Conservation (phyloP, 1,284 basidiomycete genomes). For the Exobasidium rhododendri region DNA sequence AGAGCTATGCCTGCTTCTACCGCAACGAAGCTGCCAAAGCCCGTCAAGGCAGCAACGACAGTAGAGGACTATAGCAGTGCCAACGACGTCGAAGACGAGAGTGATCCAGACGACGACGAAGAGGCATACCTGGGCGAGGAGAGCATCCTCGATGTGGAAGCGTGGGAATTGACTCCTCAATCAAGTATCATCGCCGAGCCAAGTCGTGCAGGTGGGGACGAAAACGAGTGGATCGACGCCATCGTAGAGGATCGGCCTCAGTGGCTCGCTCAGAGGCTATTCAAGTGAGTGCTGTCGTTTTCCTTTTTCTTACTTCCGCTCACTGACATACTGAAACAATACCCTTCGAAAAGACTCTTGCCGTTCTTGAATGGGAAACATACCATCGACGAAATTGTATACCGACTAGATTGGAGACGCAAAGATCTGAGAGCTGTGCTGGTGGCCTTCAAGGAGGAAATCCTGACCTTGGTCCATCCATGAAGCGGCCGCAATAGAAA, state of each 20-base stretch:
- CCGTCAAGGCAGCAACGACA: background rate
- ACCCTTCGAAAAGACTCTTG: slow-evolving; percentile 24
- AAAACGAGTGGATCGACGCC: slow-evolving; percentile 73
- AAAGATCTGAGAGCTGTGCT: slow-evolving; percentile 30
- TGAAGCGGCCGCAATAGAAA: slow-evolving; percentile 9
- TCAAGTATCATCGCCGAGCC: slow-evolving; percentile 70
- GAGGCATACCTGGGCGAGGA: slow-evolving; percentile 36
- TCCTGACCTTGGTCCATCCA: slow-evolving; percentile 48
- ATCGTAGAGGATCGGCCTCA: slow-evolving; percentile 75
- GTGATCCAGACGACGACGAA: slow-evolving; percentile 28
- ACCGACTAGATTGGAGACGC: slow-evolving; percentile 34
- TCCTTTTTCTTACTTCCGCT: background rate
- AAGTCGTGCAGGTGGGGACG: slow-evolving; percentile 70
- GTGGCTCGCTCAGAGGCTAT: slow-evolving; percentile 26
- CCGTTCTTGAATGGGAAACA: slow-evolving; percentile 53
- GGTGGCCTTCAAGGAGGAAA: slow-evolving; percentile 28
- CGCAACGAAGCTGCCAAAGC: background rate
- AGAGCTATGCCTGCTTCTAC: background rate
- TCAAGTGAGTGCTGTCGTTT: slow-evolving; percentile 14
- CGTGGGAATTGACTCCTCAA: slow-evolving; percentile 24
- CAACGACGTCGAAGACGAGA: slow-evolving; percentile 38
- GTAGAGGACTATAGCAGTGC: slow-evolving; percentile 34
- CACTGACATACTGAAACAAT: no score
- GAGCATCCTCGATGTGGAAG: slow-evolving; percentile 20
- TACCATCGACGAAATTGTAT: slow-evolving; percentile 50